phyloP scores from a whole-genome alignment of 495 filamentous ascomycete genomes.

The Chaetomium fimeti region DNA sequence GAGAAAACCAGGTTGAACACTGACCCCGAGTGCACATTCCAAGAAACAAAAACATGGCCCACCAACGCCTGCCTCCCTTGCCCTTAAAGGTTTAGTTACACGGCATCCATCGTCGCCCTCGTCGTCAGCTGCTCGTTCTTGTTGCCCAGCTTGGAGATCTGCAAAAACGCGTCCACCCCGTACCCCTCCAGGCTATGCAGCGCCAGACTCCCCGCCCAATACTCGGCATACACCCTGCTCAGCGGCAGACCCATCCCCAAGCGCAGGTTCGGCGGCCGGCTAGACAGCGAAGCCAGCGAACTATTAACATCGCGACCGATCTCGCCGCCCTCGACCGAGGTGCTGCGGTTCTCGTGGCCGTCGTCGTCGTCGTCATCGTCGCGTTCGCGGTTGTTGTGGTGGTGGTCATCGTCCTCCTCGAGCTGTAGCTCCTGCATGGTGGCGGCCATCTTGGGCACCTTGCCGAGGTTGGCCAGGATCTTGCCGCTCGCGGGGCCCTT shows the following conservation, averaged over 20 bases:
- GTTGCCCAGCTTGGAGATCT: conserved; percentile 96
- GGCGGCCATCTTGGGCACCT: conserved; percentile 89
- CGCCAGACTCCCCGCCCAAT: conserved; percentile 94
- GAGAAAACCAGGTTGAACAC: neutral
- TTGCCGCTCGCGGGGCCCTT: conserved; percentile 76
- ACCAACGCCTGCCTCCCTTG: neutral
- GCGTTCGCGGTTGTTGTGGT: neutral
- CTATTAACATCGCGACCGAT: conserved; percentile 43
- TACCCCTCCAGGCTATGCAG: conserved; percentile 94
- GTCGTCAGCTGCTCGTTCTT: conserved; percentile 96
- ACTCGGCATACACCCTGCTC: conserved; percentile 94
- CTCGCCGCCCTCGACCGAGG: neutral
- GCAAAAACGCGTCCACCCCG: conserved; percentile 94
- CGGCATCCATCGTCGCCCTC: conserved; percentile 82
- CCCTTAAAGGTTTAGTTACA: conserved; percentile 46
- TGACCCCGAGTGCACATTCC: too few species aligned
- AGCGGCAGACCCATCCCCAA: conserved; percentile 93
- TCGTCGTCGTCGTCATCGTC: conserved; percentile 13
- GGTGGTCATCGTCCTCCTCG: conserved; percentile 2
- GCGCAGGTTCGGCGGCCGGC: conserved; percentile 79
- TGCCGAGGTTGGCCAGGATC: conserved; percentile 74
- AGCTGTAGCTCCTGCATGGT: conserved; percentile 82
- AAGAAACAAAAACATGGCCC: neutral
- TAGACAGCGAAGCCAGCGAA: conserved; percentile 74
- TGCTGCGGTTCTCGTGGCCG: conserved; percentile 17